Evolutionary conservation across 805 yeast genomes (phyloP), one percentile per base, ranked within the genome.

Genomic region (Phaffomyces opuntiae): DNA sequence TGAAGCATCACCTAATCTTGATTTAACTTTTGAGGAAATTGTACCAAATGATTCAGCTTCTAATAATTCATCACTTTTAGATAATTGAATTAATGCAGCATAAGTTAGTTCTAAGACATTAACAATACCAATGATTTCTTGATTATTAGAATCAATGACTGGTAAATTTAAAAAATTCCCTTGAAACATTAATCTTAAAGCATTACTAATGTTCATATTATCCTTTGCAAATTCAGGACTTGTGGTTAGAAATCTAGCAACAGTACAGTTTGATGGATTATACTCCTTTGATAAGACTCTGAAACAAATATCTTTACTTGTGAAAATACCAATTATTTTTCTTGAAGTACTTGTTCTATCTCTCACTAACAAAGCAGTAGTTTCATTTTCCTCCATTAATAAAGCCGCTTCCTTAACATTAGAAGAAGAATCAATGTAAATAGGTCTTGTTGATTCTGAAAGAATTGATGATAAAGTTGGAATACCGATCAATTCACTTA

Each of bases 151-250:
- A 48, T 66, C 61, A 38, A 62, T 63, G 9, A 72, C 68, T 0
- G 77, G 77, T 41, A 72, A 52, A 46, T 70, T 72, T 42, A 72
- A 49, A 45, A 67, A 72, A 47, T 70, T 69, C 0, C 77, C 77
- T 42, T 68, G 72, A 48, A 67, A 72, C 77, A 72, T 72, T 45
- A 70, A 52, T 49, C 74, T 60, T 44, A 72, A 53, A 7, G 75
- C 77, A 6, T 66, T 63, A 45, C 70, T 68, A n/a, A 72, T 67
- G 3, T 65, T 67, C 49, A 67, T 53, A 12, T 58, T 49, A 31
- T 62, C 66, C 26, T 58, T 63, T 1, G 76, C 77, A 62, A 67
- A 71, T 43, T 70, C 70, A 0, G 77, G 77, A 42, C 67, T 68
- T 4, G 74, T 65, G 0, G 77, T 72, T 64, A 72, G 65, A 1